Percentiles rank a stretch among this genome's conserved stretches.
Conservation (phyloP, 2,329 filamentous ascomycete species). For the Metarhizium guizhouense region DNA sequence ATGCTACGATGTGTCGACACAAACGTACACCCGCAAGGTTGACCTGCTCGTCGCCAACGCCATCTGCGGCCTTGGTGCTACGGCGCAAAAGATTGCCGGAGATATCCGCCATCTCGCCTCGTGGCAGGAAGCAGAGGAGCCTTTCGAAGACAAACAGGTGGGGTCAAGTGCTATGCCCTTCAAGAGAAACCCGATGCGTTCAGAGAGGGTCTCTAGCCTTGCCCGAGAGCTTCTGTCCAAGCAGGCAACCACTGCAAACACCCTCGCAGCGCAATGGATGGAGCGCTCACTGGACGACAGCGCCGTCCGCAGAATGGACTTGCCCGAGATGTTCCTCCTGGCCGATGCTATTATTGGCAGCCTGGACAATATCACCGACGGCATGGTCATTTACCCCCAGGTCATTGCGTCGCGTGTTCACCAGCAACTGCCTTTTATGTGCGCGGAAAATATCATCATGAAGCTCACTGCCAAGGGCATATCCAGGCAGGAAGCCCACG, state of each 20-base stretch:
- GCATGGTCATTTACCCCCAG: conserved; percentile 71
- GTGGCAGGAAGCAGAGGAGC: conserved; percentile 80
- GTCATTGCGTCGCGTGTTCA: conserved; percentile 59
- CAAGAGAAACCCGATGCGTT: conserved; percentile 12
- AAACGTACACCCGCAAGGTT: conserved; percentile 66
- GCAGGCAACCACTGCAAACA: conserved; percentile 16
- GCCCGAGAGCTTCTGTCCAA: conserved; percentile 17
- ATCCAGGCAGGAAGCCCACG: conserved; percentile 74
- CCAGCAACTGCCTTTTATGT: conserved; percentile 81
- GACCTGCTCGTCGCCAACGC: conserved; percentile 75
- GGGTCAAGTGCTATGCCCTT: conserved; percentile 32
- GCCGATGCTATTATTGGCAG: conserved; percentile 61
- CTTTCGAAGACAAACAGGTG: conserved; percentile 72
- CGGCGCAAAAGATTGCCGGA: conserved; percentile 58
- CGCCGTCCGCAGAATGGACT: conserved; percentile 19
- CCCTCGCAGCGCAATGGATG: conserved; percentile 31
- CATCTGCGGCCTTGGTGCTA: conserved; percentile 70
- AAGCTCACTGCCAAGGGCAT: conserved; percentile 60
- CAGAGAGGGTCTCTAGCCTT: conserved; percentile 9
- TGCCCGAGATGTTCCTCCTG: conserved; percentile 50
- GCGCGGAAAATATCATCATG: conserved; percentile 63
- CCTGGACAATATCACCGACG: conserved; percentile 57
- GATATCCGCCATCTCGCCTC: conserved; percentile 68
- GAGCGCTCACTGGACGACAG: conserved; percentile 69
- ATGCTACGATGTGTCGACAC: conserved; percentile 52